Evolutionary conservation across 257 asterid genomes (phyloP).

Genomic region (Asclepias syriaca): DNA sequence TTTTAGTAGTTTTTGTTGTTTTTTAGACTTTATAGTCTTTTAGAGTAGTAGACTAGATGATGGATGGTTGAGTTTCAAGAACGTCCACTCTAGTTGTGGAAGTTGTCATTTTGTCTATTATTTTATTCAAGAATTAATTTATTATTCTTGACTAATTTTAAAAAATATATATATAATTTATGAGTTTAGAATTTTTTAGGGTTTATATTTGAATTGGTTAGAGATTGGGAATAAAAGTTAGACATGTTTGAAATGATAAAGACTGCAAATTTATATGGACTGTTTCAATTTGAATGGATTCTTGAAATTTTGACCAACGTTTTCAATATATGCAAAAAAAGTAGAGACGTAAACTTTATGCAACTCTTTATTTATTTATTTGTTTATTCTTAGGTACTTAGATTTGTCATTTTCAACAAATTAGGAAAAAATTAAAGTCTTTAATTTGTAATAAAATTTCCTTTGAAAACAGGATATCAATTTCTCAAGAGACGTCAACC

Average conservation of each 20-base stretch:
- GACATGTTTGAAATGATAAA: no score
- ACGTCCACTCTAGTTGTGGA: neutral
- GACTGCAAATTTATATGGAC: no score
- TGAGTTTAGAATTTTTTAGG: no score
- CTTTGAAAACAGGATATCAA: slow-evolving; percentile 50
- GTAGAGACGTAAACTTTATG: neutral
- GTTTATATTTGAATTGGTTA: no score
- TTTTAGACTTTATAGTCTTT: neutral
- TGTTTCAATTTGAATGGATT: neutral
- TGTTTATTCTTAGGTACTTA: no score
- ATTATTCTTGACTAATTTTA: no score
- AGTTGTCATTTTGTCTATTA: neutral
- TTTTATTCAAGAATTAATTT: slow-evolving; percentile 7
- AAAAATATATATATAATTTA: no score
- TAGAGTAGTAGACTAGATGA: neutral
- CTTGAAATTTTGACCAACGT: neutral
- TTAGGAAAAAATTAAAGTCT: neutral
- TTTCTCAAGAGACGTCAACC: slow-evolving; percentile 55
- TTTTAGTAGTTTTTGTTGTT: neutral
- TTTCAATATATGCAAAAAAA: no score
- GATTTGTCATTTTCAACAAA: slow-evolving; percentile 14
- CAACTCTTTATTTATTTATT: neutral
- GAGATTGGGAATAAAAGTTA: no score
- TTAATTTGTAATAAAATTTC: no score
- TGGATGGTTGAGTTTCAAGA: neutral